Evolutionary conservation across 768 basidiomycete species (phyloP), one percentile per base, ranked within the genome.

Genomic region (Suillus weaverae): DNA sequence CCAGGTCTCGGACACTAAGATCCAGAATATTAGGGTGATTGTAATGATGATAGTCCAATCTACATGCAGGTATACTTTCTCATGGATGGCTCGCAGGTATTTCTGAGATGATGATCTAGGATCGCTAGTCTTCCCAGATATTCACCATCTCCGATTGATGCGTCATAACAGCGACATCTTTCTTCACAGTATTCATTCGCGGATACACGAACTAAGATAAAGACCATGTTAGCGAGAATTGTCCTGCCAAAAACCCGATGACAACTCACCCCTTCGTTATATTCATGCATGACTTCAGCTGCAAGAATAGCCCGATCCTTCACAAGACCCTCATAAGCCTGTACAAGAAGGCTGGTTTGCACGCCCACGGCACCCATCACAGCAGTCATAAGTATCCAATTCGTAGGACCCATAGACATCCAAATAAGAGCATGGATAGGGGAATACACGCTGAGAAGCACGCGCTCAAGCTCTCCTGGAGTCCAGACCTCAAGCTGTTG

Each of bases 91-190:
- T 50, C 20, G 57, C 30, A 39, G 38, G 16, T 57, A 26, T 57
- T 30, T 59, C 11, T 20, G 11, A 39, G 3, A 20, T 32, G 38
- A 10, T 6, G 26, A 26, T 41, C 18, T 59, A 3, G 2, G 38
- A 13, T 30, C 26, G 6, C 26, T 59, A 77, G 36, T 83, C 78
- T 65, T 86, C 83, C 84, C 83, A 86, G 36, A 85, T 69, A 67
- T 85, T 81, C 10, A 91, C 84, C 67, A 92, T 83, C 80, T 95
- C 93, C 1, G 90, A 85, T 71, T 95, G 83, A 74, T 93, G 88
- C 3, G 93, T 95, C 92, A 92, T 93, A 33, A 92, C 89, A 4
- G 89, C 87, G 1, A 86, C 91, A 68, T 95, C 93, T 64, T 81
- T 85, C 36, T 90, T 85, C 26, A 94, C 80, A 8, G 89, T 89